Percentiles rank a stretch among this genome's conserved stretches.
Conservation (phyloP, 345 rosid genomes). For the Eucalyptus erythrocorys region DNA sequence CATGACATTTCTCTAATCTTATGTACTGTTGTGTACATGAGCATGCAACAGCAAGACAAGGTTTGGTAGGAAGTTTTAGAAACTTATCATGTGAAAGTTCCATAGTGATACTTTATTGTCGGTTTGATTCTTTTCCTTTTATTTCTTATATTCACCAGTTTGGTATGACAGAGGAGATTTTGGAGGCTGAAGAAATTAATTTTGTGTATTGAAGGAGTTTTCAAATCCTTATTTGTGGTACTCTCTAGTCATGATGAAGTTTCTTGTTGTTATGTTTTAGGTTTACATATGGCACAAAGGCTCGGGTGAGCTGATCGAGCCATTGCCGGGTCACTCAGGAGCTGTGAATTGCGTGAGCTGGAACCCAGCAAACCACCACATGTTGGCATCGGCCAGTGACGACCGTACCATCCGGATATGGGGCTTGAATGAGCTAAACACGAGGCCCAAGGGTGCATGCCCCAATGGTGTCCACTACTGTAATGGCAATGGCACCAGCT, state of each 20-base stretch:
- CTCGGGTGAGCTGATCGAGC: slow-evolving; percentile 30
- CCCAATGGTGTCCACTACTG: slow-evolving; percentile 32
- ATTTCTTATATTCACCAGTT: background rate
- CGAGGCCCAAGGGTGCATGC: slow-evolving; percentile 8
- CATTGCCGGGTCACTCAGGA: slow-evolving; percentile 58
- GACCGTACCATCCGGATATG: slow-evolving; percentile 51
- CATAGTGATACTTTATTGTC: background rate
- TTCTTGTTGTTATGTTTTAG: slow-evolving; percentile 9
- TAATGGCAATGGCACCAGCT: slow-evolving; percentile 6
- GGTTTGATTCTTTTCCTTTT: background rate
- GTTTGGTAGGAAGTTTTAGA: background rate
- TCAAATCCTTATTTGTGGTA: background rate
- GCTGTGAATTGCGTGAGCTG: slow-evolving; percentile 42
- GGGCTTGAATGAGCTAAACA: slow-evolving; percentile 27
- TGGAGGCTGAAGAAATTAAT: background rate
- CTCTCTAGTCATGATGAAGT: background rate
- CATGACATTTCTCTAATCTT: background rate
- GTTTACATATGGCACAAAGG: slow-evolving; percentile 60
- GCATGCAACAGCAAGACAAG: background rate
- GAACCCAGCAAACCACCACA: slow-evolving; percentile 30
- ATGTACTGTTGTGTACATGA: background rate
- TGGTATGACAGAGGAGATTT: background rate
- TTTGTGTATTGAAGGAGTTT: background rate
- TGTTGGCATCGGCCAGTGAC: slow-evolving; percentile 42
- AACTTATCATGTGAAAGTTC: background rate